These are phyloP conservation scores for Stachybotrys echinatus DNA, from an alignment of 2,329 filamentous ascomycete genomes.

Conservation along the genomic window DNA sequence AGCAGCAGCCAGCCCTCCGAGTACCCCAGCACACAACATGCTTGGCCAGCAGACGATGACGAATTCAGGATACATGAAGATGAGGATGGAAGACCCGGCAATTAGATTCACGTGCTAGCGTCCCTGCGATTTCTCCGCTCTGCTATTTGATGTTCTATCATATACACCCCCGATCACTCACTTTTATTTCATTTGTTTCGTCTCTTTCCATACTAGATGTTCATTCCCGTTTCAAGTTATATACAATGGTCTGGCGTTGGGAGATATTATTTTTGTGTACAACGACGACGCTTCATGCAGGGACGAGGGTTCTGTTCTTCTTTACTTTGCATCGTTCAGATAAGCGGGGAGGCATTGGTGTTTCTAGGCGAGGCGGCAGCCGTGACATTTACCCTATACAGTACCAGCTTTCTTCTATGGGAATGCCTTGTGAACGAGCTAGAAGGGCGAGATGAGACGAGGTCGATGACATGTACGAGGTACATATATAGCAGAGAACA, in stretches of 20 bases:
- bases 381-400: too few relatives aligned
- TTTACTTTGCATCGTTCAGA: neutral
- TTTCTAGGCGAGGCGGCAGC: too few relatives aligned
- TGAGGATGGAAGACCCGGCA: conserved; percentile 15
- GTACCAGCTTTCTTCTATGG: too few relatives aligned
- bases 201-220: too few relatives aligned
- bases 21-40: conserved; percentile 46
- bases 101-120: neutral
- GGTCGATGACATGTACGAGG: neutral
- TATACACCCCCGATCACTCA: neutral
- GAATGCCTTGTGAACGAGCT: too few relatives aligned
- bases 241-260: neutral
- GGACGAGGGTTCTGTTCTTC: neutral
- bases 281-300: neutral
- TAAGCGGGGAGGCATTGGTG: neutral
- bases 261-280: neutral
- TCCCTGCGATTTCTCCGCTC: neutral
- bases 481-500: neutral
- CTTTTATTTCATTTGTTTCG: neutral
- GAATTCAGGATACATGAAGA: conserved; percentile 38
- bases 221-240: neutral
- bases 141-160: neutral
- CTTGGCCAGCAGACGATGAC: conserved; percentile 27
- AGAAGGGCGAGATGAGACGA: too few relatives aligned
- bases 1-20: conserved; percentile 50